Base-by-base conservation (phyloP, 495 filamentous ascomycete species). In the Hypoxylon lienhwacheense region DNA sequence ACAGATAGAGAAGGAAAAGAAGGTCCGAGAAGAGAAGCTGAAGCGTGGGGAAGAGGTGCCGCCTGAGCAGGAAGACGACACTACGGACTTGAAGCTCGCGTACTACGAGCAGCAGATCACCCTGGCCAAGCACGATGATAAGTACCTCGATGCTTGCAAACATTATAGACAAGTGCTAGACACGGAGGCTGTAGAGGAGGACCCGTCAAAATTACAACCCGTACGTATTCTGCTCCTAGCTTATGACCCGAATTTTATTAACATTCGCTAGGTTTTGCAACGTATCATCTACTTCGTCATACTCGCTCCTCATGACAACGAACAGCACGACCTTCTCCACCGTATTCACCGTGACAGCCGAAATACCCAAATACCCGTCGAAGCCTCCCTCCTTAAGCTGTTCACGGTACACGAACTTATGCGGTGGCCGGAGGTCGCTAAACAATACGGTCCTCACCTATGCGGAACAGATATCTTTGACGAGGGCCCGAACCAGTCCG, bases 91-190 rank as follows among this genome's bases (percentile, higher is more conserved):
- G 55, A 98, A 98, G 77, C 80, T 98, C 55, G 85, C 83, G 52
- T 98, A 91, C 73, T 98, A 95, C 72, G 90, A 95, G 70, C 93
- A 96, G 69, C 93, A 97, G 68, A 96, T 97, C 63, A 84, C 81
- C 17, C 76, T 97, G 32, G 87, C 93, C 25, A 96, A 97, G 77
- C 93, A 98, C 57, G 93, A 98, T 47, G 83, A 88, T 73, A 97
- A 95, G 70, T 98, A 97, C 64, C 83, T 98, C 17, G 92, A 97
- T 53, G 90, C 83, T 11, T 97, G 93, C 81, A 98, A 98, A 71
- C 84, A 97, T 73, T 98, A 97, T 70, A 80, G 91, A 59, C 90
- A 96, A 67, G 92, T 98, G 20, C 72, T 97, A 57, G 91, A 97
- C 69, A 98, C 93, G 1, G 90, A 95, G 67, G 87, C 90, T 8